A percentile compares a stretch with the other conserved stretches of the same genome.
Evolutionary conservation across 129 eudicot genomes (phyloP).

Genomic region (Helianthus tuberosus): DNA sequence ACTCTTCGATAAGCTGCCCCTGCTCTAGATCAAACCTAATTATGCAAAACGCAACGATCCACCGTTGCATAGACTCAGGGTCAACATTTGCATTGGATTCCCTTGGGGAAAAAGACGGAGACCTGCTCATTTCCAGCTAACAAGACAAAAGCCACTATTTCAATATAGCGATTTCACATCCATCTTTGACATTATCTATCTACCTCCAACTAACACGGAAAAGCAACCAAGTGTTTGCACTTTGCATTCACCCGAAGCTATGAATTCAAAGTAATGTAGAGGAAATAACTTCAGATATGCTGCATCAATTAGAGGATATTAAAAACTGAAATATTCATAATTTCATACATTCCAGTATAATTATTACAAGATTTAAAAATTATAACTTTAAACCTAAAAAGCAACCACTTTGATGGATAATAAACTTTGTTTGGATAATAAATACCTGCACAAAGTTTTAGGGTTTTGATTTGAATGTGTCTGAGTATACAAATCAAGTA

Average conservation of each 20-base stretch:
- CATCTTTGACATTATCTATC: slow-evolving; percentile 26
- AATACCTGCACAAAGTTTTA: neutral
- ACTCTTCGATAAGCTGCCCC: slow-evolving; percentile 94
- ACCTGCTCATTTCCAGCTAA: slow-evolving; percentile 75
- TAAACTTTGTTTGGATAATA: neutral
- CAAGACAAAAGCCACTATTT: slow-evolving; percentile 21
- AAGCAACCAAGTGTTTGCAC: slow-evolving; percentile 14
- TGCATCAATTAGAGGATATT: slow-evolving; percentile 8
- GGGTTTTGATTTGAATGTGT: neutral
- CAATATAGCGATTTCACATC: slow-evolving; percentile 24
- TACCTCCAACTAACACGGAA: slow-evolving; percentile 17
- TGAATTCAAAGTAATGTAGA: neutral
- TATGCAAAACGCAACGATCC: slow-evolving; percentile 91
- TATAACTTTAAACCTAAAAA: neutral
- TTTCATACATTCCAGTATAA: neutral
- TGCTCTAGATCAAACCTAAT: slow-evolving; percentile 94
- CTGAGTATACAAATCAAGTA: neutral
- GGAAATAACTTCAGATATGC: slow-evolving; percentile 20
- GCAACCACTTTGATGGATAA: neutral
- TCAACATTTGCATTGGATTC: slow-evolving; percentile 59
- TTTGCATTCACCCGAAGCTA: slow-evolving; percentile 15
- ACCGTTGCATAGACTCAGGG: slow-evolving; percentile 57
- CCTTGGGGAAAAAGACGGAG: slow-evolving; percentile 71
- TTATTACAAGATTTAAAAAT: neutral
- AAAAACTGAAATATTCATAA: slow-evolving; percentile 3